Evolutionary conservation across 106 monocot genomes (phyloP).

Genomic region (Dendrobium chrysotoxum): DNA sequence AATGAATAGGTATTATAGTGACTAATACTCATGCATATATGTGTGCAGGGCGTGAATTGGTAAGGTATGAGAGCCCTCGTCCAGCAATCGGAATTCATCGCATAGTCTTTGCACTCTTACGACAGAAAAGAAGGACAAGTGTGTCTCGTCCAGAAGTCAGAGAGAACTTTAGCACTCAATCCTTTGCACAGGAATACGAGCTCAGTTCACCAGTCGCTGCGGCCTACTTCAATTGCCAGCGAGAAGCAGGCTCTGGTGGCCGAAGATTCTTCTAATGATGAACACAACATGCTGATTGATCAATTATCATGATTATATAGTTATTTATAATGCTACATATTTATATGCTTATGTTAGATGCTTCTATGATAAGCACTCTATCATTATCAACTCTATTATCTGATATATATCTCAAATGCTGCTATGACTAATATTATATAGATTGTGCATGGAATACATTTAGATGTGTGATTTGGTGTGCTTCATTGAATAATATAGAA

Average conservation of each 20-base stretch:
- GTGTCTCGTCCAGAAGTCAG: background rate
- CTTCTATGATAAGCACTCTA: no score
- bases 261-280: slow-evolving; percentile 2
- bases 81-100: slow-evolving; percentile 16
- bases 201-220: slow-evolving; percentile 12
- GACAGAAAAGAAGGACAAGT: slow-evolving; percentile 4
- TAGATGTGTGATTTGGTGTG: no score
- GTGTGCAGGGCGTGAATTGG: slow-evolving; percentile 7
- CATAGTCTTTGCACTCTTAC: slow-evolving; percentile 16
- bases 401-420: no score
- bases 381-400: no score
- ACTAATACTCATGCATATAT: background rate
- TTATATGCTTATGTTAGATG: no score
- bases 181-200: background rate
- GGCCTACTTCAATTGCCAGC: slow-evolving; percentile 17
- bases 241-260: slow-evolving; percentile 17
- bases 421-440: no score
- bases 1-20: no score
- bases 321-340: no score
- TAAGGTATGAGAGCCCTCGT: slow-evolving; percentile 13
- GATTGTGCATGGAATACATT: no score
- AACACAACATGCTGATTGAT: no score
- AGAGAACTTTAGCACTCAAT: slow-evolving; percentile 13
- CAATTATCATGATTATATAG: no score
- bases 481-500: no score